Evolutionary conservation across 768 basidiomycete genomes (phyloP), one percentile per base, ranked within the genome.

Genomic region (Epithele typhae): DNA sequence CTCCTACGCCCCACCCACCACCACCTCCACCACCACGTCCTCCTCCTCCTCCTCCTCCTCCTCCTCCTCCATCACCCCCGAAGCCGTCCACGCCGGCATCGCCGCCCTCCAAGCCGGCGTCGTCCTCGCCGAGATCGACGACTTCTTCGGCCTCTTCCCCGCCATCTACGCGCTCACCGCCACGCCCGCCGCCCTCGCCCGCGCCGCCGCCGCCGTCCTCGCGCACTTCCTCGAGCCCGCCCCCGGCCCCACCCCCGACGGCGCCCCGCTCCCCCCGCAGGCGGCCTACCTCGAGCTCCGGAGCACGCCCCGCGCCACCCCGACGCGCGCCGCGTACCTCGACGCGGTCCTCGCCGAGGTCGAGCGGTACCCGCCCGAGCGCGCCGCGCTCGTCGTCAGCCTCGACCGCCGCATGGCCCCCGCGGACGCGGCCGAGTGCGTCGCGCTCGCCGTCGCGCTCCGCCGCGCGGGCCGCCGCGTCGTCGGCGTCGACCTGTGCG

Each of bases 241-340:
- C 9, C 9, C 30, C 9, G 30, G 15, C 40, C 70, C 70, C 30
- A 35, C 42, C 7, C 34, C 30, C 23, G 65, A 71, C 19, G 51
- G 61, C 8, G 32, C 52, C 0, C n/a, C n/a, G n/a, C n/a, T n/a
- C n/a, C 71, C 8, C 8, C 15, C 81, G 0, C 77, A 87, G 44
- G 90, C 84, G 49, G 64, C 65, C 4, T 90, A 90, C 58, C 70
- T 93, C 25, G 91, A 92, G 59, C 74, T 92, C n/a, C 79, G 91
- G n/a, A 82, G 81, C 9, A 91, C 86, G 0, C 91, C 89, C 0
- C 74, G 82, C 36, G 67, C 59, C 59, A 86, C 80, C 0, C 46
- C 61, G 0, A 72, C 69, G 6, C 69, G 81, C 8, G 64, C 71
- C 47, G 61, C 68, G 35, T 93, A 92, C 60, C 64, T 92, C 19